Base-by-base conservation (phyloP, 768 basidiomycete genomes). In the Termitomyces sp. region DNA sequence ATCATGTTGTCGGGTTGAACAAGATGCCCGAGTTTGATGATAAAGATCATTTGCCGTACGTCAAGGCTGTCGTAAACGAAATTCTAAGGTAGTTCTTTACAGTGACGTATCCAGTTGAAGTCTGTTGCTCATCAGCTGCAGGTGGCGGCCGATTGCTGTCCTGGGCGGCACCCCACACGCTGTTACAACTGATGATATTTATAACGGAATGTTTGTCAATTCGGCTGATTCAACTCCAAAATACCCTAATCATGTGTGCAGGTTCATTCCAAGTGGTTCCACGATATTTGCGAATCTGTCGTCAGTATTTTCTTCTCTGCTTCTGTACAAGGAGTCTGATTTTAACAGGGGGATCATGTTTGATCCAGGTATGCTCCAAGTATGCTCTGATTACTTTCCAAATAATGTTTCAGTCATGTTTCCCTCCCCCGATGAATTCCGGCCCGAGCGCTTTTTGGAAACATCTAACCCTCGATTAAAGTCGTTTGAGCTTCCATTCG, bases 401-500 rank as follows among this genome's bases (percentile, higher is more conserved):
- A 13, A 8, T 54, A 2, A 54, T 43, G 32, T 14, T 5, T n/a
- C 28, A 54, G 53, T 41, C 28, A 55, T 62, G 57, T 59, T 63
- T 52, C 58, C 58, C 0, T 56, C 32, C 4, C 58, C 62, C 6
- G 46, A 56, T 2, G 55, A 55, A 41, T 58, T 46, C 40, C 69
- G 63, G 74, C 76, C 56, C 66, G 70, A 14, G 64, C 58, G 58
- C 9, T 59, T 53, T n/a, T 46, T 59, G 32, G 58, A 59, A 53
- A 59, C 58, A 5, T 30, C 52, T 20, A 28, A 41, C 20, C 68
- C 5, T 40, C 53, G 50, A 23, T 30, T 59, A 4, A 47, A 44
- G 30, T 47, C 52, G 16, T 59, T 59, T 20, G 58, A 59, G n/a
- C 66, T 75, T 43, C 70, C 74, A 4, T 79, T 76, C 62, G 74